Evolutionary conservation across 2,329 filamentous ascomycete genomes (phyloP), one percentile per base, ranked within the genome.

Genomic region (Penicillium hesseltinei): DNA sequence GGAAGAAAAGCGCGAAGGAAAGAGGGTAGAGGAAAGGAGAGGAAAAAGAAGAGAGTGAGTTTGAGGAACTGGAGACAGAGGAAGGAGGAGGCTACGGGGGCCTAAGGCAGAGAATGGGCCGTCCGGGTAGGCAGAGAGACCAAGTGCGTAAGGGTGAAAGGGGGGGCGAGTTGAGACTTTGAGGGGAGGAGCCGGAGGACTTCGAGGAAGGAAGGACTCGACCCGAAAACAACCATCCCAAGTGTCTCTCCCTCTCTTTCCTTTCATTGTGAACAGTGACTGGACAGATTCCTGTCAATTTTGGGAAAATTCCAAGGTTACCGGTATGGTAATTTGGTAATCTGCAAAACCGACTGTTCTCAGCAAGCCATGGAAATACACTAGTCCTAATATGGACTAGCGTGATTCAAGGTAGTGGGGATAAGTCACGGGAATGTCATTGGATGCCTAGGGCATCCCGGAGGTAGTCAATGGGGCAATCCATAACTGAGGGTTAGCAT

Each of bases 71-170:
- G 56, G 59, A 60, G 44, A 49, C 48, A 57, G 43, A 57, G 55
- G 63, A 63, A 66, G 60, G 62, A 63, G 59, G 62, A 65, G 61
- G 61, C 55, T 62, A 66, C 54, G 49, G 45, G 49, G 54, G 63
- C 65, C 64, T 67, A 59, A 67, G 65, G 65, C 65, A 67, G 56
- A 58, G 59, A 64, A 65, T 61, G 62, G 51, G 58, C 52, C 17
- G 50, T 55, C 61, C 61, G 52, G 64, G 56, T 51, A 57, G 57
- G 56, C 44, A 57, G 40, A 56, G 33, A 21, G 48, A 56, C 54
- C 54, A 52, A 42, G 42, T 55, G 54, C 11, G 54, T 36, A n/a
- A 17, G 42, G 44, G 54, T 56, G 55, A 62, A 66, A 64, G 46
- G 44, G 59, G 61, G 29, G 11, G 10, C 23, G 23, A 23, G 1